Conservation (phyloP, 345 rosid genomes). For the Tarenaya hassleriana region DNA sequence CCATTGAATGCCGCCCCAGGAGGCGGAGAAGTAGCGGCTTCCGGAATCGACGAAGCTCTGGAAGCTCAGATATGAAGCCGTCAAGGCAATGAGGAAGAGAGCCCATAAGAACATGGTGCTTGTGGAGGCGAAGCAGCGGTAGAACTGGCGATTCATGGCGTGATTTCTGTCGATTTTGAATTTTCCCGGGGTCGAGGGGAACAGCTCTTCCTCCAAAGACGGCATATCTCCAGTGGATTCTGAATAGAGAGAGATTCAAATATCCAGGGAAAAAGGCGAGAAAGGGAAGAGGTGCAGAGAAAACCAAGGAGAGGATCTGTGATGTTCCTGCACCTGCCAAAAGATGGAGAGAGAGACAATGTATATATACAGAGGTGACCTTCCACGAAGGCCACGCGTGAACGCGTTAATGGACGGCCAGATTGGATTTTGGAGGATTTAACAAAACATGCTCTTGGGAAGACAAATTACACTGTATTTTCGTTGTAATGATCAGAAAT, state of each 20-base stretch:
- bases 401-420: slow-evolving; percentile 42
- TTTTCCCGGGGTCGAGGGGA: slow-evolving; percentile 68
- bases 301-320: too few relatives aligned
- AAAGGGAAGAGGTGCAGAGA: slow-evolving; percentile 27
- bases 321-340: slow-evolving; percentile 39
- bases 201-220: slow-evolving; percentile 47
- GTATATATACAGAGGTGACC: slow-evolving; percentile 36
- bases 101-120: slow-evolving; percentile 71
- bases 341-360: neutral
- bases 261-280: too few relatives aligned
- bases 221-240: slow-evolving; percentile 37
- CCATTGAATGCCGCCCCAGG: slow-evolving; percentile 58
- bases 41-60: slow-evolving; percentile 58
- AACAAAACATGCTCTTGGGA: too few relatives aligned
- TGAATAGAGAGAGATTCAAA: too few relatives aligned
- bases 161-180: slow-evolving; percentile 48
- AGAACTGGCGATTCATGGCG: slow-evolving; percentile 43
- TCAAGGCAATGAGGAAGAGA: slow-evolving; percentile 53
- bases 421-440: slow-evolving; percentile 9
- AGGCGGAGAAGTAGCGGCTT: slow-evolving; percentile 36
- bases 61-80: slow-evolving; percentile 62
- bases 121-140: slow-evolving; percentile 60
- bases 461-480: too few relatives aligned
- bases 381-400: slow-evolving; percentile 35
- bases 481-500: too few relatives aligned